Percentiles rank a stretch among this genome's conserved stretches.
phyloP scores from a whole-genome alignment of 2,329 filamentous ascomycete species.

The Scytalidium sp. region DNA sequence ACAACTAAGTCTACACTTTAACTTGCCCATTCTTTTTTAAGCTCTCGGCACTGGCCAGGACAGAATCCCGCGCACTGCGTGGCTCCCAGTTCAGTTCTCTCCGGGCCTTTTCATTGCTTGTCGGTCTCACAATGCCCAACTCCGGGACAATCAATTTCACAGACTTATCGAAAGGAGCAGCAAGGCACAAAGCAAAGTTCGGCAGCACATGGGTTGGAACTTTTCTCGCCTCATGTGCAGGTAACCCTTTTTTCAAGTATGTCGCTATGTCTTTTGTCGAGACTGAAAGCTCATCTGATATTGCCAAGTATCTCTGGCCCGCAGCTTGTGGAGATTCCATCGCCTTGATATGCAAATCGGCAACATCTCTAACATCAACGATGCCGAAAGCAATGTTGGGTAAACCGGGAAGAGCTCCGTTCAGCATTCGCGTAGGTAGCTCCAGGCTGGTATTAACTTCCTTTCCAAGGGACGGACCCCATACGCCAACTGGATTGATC shows the following conservation, averaged over 20 bases:
- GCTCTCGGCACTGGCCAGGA: no score
- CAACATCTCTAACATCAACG: conserved; percentile 58
- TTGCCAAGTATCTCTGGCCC: conserved; percentile 55
- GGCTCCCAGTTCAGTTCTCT: no score
- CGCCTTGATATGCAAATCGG: conserved; percentile 56
- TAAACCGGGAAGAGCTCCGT: conserved; percentile 55
- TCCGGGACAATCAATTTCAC: no score
- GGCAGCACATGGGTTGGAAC: conserved; percentile 2
- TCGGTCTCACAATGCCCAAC: no score
- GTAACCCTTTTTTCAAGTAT: conserved; percentile 16
- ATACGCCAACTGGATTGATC: conserved; percentile 59
- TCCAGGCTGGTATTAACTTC: conserved; percentile 58
- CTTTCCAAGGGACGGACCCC: conserved; percentile 52
- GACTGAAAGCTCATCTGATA: conserved; percentile 3
- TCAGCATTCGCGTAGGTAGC: conserved; percentile 65
- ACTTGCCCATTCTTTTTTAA: no score
- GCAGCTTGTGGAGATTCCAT: conserved; percentile 52
- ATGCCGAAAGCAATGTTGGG: conserved; percentile 43
- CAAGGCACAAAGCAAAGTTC: no score
- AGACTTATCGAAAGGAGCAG: no score
- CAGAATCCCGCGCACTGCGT: no score
- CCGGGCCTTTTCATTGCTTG: no score
- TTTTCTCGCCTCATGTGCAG: conserved; percentile 2
- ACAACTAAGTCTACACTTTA: no score
- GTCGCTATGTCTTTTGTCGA: conserved; percentile 19